Conservation (phyloP, 495 filamentous ascomycete genomes). For the Aspergillus campestris region DNA sequence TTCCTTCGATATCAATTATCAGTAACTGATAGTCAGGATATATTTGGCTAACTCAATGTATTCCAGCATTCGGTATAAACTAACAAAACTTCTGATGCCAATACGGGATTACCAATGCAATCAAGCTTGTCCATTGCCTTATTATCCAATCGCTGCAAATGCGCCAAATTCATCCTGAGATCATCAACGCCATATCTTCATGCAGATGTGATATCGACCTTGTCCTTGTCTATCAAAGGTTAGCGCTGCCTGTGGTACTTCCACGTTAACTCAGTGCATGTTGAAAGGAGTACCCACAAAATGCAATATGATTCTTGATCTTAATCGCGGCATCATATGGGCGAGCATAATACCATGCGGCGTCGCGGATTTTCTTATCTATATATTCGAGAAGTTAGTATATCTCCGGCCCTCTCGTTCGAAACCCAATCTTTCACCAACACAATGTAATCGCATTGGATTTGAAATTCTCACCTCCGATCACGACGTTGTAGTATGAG, state of each 20-base stretch:
- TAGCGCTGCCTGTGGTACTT: neutral
- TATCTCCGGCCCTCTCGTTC: too few relatives aligned
- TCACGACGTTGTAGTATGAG: constrained; percentile 55
- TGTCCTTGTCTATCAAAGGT: constrained; percentile 27
- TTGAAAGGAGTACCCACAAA: constrained; percentile 42
- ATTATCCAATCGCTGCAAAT: too few relatives aligned
- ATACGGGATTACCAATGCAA: too few relatives aligned
- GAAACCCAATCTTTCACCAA: neutral
- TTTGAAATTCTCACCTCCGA: constrained; percentile 36
- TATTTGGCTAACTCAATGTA: too few relatives aligned
- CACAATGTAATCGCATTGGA: neutral
- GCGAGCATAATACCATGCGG: constrained; percentile 60
- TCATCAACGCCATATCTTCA: constrained; percentile 1
- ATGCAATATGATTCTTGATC: constrained; percentile 58
- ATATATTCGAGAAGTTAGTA: neutral
- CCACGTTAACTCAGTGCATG: neutral
- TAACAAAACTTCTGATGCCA: too few relatives aligned
- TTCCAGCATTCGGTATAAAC: too few relatives aligned
- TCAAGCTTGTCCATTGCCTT: too few relatives aligned
- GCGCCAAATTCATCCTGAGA: too few relatives aligned
- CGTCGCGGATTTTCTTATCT: constrained; percentile 48
- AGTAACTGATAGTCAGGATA: too few relatives aligned
- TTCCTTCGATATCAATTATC: too few relatives aligned
- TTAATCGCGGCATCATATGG: constrained; percentile 48
- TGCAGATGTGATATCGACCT: constrained; percentile 29